Evolutionary conservation across 345 rosid species (phyloP).

Genomic region (Gossypium anomalum): DNA sequence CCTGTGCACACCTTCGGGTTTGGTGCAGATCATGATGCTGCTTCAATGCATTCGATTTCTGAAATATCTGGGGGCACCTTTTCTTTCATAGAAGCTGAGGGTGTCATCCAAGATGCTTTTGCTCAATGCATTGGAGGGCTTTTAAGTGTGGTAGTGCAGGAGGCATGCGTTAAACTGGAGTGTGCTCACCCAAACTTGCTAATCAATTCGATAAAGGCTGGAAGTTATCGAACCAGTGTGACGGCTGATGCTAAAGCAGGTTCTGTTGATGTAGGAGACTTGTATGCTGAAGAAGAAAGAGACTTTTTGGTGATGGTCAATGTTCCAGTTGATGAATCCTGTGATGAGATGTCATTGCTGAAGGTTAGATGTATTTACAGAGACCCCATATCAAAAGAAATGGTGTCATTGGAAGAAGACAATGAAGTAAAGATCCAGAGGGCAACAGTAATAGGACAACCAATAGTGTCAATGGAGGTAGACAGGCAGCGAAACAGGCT

Average conservation of each 20-base stretch:
- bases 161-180: constrained; percentile 54
- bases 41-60: constrained; percentile 78
- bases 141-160: constrained; percentile 87
- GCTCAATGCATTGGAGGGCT: constrained; percentile 99
- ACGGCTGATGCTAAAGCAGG: constrained; percentile 45
- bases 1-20: constrained; percentile 97
- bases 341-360: constrained; percentile 50
- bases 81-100: constrained; percentile 91
- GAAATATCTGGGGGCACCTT: constrained; percentile 91
- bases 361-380: constrained; percentile 59
- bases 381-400: constrained; percentile 69
- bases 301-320: constrained; percentile 74
- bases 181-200: constrained; percentile 42
- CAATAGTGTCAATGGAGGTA: constrained; percentile 68
- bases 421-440: constrained; percentile 58
- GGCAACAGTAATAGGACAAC: constrained; percentile 35
- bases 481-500: constrained; percentile 86
- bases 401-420: constrained; percentile 32
- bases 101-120: constrained; percentile 91
- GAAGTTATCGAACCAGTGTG: constrained; percentile 55
- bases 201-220: constrained; percentile 68
- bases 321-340: constrained; percentile 52
- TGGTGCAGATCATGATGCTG: constrained; percentile 90
- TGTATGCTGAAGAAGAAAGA: constrained; percentile 96
- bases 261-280: constrained; percentile 68